Evolutionary conservation across 2,329 filamentous ascomycete species (phyloP), one percentile per base, ranked within the genome.

Genomic region (Arthrinium puccinioides): DNA sequence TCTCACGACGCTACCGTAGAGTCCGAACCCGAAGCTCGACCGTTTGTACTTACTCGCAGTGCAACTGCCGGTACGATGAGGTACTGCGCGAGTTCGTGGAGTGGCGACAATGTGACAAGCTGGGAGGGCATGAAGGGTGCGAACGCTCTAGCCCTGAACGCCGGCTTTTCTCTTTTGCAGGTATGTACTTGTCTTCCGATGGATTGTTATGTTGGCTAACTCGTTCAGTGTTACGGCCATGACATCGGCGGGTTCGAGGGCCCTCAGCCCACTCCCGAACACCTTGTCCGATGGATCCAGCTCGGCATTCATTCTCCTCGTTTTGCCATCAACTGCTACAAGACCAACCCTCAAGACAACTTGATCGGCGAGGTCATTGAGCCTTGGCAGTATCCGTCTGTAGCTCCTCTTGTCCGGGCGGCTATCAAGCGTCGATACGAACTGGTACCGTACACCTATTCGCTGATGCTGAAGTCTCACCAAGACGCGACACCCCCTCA

Each of bases 261-360:
- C 20, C 80, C 81, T 0, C 82, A 86, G 50, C 83, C 83, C 0
- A 72, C 72, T 0, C 79, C 82, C 0, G 83, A 87, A 49, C 68
- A 85, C 3, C 69, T 87, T 0, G 72, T 86, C 3, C 75, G 82
- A 21, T 87, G 83, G 83, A 68, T 86, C 10, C 83, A 87, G 51
- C 69, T 84, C 2, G 83, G 82, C 6, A 74, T 79, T 42, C 74
- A 85, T 59, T 82, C 79, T 2, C 72, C 78, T 0, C 76, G 82
- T 0, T 86, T 87, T 48, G 79, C 82, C 9, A 86, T 86, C 63
- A 87, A 87, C 57, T 87, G 82, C 57, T 86, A 82, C 72, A 87
- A 87, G 61, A 87, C 83, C 0, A 74, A 72, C 1, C 69, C 74
- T 0, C 63, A 72, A 1, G 77, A 86, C 56, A 85, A 79, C 48